Conservation (phyloP, 2,329 filamentous ascomycete species). For the Botrytis pseudocinerea region DNA sequence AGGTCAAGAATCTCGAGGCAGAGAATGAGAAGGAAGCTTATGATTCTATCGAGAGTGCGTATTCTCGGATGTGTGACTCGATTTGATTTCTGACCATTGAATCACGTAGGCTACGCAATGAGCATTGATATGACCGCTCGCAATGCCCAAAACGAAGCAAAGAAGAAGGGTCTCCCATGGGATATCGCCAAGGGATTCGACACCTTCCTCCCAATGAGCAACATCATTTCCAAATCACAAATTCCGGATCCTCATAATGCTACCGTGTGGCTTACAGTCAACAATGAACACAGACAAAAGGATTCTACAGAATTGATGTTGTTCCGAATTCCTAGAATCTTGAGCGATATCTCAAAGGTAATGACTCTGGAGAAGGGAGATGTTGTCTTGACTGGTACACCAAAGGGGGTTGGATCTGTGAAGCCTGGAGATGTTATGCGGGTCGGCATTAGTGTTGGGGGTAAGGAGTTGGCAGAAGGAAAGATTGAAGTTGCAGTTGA, state of each 20-base stretch:
- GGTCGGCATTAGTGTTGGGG: conserved; percentile 76
- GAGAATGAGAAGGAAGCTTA: conserved; percentile 74
- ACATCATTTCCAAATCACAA: conserved; percentile 74
- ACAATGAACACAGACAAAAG: conserved; percentile 73
- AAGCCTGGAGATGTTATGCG: conserved; percentile 83
- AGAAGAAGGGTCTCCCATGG: conserved; percentile 96
- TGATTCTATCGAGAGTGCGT: conserved; percentile 75
- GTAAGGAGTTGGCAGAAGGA: conserved; percentile 81
- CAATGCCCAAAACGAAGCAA: conserved; percentile 94
- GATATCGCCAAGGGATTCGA: conserved; percentile 96
- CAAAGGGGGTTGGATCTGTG: conserved; percentile 89
- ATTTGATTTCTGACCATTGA: conserved; percentile 24
- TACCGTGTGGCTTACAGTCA: conserved; percentile 83
- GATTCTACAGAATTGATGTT: conserved; percentile 95
- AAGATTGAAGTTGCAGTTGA: conserved; percentile 80
- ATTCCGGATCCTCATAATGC: conserved; percentile 88
- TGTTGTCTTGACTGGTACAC: conserved; percentile 93
- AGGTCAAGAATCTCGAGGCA: conserved; percentile 71
- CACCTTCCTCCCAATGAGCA: conserved; percentile 87
- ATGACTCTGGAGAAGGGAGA: conserved; percentile 94
- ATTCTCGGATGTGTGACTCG: not conserved
- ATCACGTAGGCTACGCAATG: conserved; percentile 71
- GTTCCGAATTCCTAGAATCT: conserved; percentile 81
- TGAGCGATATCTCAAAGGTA: conserved; percentile 90
- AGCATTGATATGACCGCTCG: conserved; percentile 97